Evolutionary conservation across 1,284 basidiomycete species (phyloP).

Genomic region (Polyporus tsugae): DNA sequence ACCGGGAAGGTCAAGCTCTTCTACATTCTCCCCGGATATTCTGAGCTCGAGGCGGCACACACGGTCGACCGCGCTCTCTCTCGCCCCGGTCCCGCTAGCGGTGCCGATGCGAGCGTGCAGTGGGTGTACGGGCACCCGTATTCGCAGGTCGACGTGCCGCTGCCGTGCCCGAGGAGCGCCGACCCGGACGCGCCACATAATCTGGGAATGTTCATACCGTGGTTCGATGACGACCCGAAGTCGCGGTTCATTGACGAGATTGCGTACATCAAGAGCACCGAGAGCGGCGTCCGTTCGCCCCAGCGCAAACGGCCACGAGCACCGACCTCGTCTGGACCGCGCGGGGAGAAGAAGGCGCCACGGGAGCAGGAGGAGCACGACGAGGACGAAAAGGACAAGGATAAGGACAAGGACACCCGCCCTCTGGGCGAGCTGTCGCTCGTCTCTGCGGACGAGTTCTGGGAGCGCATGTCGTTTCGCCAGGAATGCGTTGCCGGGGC

Average conservation of each 20-base stretch:
- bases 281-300: constrained; percentile 67
- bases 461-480: constrained; percentile 94
- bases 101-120: constrained; percentile 13
- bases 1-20: constrained; percentile 51
- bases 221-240: constrained; percentile 94
- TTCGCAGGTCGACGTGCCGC: constrained; percentile 59
- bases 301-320: constrained; percentile 56
- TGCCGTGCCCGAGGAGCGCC: constrained; percentile 59
- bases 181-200: constrained; percentile 45
- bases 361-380: constrained; percentile 36
- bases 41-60: constrained; percentile 72
- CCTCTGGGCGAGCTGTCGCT: constrained; percentile 58
- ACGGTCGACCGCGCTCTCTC: constrained; percentile 51
- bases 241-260: constrained; percentile 91
- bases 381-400: constrained; percentile 43
- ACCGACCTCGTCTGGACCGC: constrained; percentile 21
- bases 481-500: constrained; percentile 90
- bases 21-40: constrained; percentile 81
- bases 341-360: constrained; percentile 10
- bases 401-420: constrained; percentile 29
- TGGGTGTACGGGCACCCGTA: constrained; percentile 88
- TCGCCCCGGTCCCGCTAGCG: constrained; percentile 25
- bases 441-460: constrained; percentile 82
- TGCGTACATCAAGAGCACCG: constrained; percentile 67
- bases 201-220: constrained; percentile 82